Evolutionary conservation across 306 rosid genomes (phyloP).

Genomic region (Citrullus mucosospermus): DNA sequence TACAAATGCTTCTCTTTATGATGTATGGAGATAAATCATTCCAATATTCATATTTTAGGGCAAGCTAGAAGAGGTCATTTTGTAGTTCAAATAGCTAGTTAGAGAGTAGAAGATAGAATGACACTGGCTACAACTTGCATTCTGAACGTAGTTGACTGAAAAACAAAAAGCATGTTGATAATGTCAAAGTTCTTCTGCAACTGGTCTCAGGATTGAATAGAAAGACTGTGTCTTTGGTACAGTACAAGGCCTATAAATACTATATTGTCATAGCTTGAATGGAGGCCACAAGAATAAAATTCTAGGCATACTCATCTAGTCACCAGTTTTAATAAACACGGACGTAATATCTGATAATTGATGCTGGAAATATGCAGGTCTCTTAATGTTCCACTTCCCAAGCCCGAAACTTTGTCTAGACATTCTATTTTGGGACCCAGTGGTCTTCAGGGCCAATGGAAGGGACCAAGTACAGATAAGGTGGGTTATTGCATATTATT

Average conservation of each 20-base stretch:
- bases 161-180: background rate
- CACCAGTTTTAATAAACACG: background rate
- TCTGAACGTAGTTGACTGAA: background rate
- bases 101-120: background rate
- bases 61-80: background rate
- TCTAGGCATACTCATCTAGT: background rate
- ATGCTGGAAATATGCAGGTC: slow-evolving; percentile 44
- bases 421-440: slow-evolving; percentile 90
- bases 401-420: slow-evolving; percentile 87
- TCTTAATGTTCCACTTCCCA: slow-evolving; percentile 49
- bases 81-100: background rate
- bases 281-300: background rate
- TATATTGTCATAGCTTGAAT: background rate
- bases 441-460: slow-evolving; percentile 94
- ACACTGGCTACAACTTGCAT: background rate
- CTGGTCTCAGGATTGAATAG: background rate
- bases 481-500: slow-evolving; percentile 18
- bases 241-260: background rate
- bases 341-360: background rate
- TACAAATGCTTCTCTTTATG: background rate
- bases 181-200: background rate
- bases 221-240: background rate
- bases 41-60: background rate
- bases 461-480: slow-evolving; percentile 65
- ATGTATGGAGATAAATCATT: background rate